These are phyloP conservation scores for Puccinia hordei DNA, from an alignment of 1,284 basidiomycete species.

Conservation along the genomic window DNA sequence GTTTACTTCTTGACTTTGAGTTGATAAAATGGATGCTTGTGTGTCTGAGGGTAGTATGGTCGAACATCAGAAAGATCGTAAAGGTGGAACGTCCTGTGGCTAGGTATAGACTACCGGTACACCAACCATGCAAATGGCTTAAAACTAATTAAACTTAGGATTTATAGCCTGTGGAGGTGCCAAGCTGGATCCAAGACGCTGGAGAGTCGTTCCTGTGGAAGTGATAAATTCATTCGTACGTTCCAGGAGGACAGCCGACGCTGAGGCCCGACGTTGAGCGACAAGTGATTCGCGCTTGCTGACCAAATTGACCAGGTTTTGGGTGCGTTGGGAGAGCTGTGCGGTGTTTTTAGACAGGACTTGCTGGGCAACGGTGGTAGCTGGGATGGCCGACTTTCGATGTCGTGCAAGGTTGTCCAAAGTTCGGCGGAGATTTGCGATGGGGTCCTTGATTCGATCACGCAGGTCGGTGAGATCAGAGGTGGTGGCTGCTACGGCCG, in stretches of 20 bases:
- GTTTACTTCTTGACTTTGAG: background rate
- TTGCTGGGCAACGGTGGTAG: slow-evolving; percentile 9
- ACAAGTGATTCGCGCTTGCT: background rate
- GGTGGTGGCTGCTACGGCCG: background rate
- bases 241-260: slow-evolving; percentile 12
- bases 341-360: background rate
- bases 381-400: slow-evolving; percentile 14
- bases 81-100: background rate
- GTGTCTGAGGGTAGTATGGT: background rate
- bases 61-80: background rate
- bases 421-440: slow-evolving; percentile 17
- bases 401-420: slow-evolving; percentile 14
- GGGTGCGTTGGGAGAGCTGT: background rate
- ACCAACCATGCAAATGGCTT: background rate
- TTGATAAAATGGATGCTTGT: background rate
- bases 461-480: background rate
- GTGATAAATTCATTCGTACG: slow-evolving; percentile 27
- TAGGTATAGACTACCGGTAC: background rate
- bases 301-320: background rate
- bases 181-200: slow-evolving; percentile 25
- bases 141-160: background rate
- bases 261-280: slow-evolving; percentile 6
- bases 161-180: slow-evolving; percentile 1
- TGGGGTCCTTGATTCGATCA: background rate
- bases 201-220: slow-evolving; percentile 28